Base-by-base conservation (phyloP, 352 stramenopile genomes). In the Bremia lactucae region DNA sequence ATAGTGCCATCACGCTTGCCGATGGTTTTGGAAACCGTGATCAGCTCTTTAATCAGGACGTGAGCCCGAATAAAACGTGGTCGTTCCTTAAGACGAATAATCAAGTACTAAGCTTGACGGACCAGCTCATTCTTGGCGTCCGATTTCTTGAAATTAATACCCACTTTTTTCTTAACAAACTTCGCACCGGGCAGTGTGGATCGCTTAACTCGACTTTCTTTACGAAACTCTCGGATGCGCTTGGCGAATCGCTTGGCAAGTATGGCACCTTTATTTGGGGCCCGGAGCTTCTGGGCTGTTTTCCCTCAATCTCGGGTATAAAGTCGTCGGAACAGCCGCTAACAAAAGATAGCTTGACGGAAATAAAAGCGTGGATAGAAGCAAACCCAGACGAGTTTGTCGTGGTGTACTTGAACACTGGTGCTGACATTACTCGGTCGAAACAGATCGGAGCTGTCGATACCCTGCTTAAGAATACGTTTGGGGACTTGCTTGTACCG, bases 11-110 rank as follows among this genome's bases (percentile, higher is more conserved):
- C 44, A 78, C 55, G 0, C 29, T 81, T 3, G 65, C 68, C 1
- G 60, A 76, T 28, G 68, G 68, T 18, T 83, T 69, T 22, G 71
- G 71, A 6, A 75, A 76, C 42, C 64, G 68, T 10, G 68, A 80
- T 42, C 68, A 76, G 52, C 61, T 74, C 37, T 70, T 80, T 44
- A 80, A 80, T 38, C 22, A 40, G 6, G 71, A 73, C 15, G 28
- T 76, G 44, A 60, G 60, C 48, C 25, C 52, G 13, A 50, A 38
- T 31, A 76, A 73, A 37, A 11, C 52, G 37, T 72, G 68, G 18
- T 71, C 62, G 36, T 80, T 62, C 43, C 59, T 84, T 35, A 74
- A 79, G 50, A 84, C 71, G 0, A 81, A 79, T 59, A 77, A 84
- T 43, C 65, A 84, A n/a, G 53, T 74, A 4, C 45, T 82, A 13